Percentiles rank a stretch among this genome's conserved stretches.
phyloP scores from a whole-genome alignment of 306 rosid genomes.

The Cucumis hystrix region DNA sequence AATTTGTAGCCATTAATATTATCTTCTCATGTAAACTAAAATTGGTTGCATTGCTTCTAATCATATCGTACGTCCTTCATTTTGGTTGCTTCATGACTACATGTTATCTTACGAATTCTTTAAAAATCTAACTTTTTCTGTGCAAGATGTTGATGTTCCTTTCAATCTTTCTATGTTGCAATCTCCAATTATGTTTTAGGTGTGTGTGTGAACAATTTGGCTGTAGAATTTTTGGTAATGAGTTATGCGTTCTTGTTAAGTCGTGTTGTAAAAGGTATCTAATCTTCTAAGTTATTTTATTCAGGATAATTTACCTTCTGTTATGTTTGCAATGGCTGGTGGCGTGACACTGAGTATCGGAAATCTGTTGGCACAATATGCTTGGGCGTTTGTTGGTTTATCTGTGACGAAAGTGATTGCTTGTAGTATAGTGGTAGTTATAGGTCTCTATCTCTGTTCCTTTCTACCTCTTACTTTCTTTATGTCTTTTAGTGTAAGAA shows the following conservation, averaged over 20 bases:
- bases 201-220: not conserved
- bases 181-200: not conserved
- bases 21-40: not conserved
- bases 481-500: no score
- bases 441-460: conserved; percentile 35
- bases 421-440: conserved; percentile 65
- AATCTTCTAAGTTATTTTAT: conserved; percentile 4
- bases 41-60: not conserved
- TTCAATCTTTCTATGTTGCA: not conserved
- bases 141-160: not conserved
- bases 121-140: not conserved
- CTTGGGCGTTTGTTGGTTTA: conserved; percentile 81
- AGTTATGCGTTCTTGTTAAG: not conserved
- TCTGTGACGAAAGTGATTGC: conserved; percentile 71
- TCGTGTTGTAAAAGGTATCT: not conserved
- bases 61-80: not conserved
- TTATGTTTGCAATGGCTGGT: conserved; percentile 74
- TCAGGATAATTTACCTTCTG: conserved; percentile 78
- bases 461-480: not conserved
- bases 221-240: not conserved
- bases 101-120: not conserved
- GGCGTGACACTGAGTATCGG: conserved; percentile 71
- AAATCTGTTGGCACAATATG: conserved; percentile 67
- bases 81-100: not conserved
- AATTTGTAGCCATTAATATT: not conserved